These are phyloP conservation scores for Magnolia sinica DNA, from an alignment of 164 flowering plant species.

Conservation along the genomic window DNA sequence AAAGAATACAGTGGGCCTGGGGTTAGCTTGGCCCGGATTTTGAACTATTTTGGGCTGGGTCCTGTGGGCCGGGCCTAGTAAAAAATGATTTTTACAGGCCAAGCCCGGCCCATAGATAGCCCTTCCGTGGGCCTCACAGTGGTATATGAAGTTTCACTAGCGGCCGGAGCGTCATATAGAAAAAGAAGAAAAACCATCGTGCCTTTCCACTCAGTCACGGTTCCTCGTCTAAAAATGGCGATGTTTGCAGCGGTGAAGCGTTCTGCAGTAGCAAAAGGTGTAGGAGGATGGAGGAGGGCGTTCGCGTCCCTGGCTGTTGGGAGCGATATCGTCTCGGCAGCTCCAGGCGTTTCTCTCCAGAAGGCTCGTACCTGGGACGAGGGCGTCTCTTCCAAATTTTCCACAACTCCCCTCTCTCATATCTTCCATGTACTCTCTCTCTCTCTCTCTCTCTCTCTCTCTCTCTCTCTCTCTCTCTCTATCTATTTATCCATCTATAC, in stretches of 20 bases:
- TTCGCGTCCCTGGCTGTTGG: slow-evolving; percentile 55
- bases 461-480: not conserved
- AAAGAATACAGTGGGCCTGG: too few species aligned
- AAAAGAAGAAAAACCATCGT: too few species aligned
- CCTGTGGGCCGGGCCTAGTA: too few species aligned
- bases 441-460: not conserved
- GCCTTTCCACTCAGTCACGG: too few species aligned
- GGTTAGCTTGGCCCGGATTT: too few species aligned
- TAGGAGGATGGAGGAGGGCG: slow-evolving; percentile 4
- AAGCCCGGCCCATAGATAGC: too few species aligned
- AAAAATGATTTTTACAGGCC: too few species aligned
- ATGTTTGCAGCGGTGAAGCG: not conserved
- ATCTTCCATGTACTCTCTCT: slow-evolving; percentile 59
- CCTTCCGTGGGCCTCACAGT: too few species aligned
- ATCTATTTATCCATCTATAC: not conserved
- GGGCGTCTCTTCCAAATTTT: slow-evolving; percentile 86
- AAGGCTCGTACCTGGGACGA: slow-evolving; percentile 95
- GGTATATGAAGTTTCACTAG: too few species aligned
- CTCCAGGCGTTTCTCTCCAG: slow-evolving; percentile 77
- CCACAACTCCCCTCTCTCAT: slow-evolving; percentile 77
- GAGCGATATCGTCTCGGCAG: slow-evolving; percentile 67
- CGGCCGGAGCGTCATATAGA: too few species aligned
- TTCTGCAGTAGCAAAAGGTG: not conserved
- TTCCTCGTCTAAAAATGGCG: not conserved
- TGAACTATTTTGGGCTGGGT: too few species aligned